These are phyloP conservation scores for Beauveria caledonica DNA, from an alignment of 2,329 filamentous ascomycete genomes.

Conservation along the genomic window DNA sequence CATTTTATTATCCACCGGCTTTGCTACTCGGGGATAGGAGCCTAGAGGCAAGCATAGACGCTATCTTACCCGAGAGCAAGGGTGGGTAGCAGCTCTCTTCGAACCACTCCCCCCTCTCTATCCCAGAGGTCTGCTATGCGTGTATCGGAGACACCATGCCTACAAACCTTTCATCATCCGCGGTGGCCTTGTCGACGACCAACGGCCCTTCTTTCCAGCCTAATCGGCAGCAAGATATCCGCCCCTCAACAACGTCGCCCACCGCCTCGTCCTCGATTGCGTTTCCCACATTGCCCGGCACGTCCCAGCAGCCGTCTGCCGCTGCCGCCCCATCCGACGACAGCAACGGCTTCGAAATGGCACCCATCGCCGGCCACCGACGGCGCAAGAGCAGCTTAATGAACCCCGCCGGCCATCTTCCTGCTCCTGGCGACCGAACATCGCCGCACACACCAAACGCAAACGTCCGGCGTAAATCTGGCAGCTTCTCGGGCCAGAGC, in stretches of 20 bases:
- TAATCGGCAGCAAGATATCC: not conserved
- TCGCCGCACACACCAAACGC: slow-evolving; percentile 14
- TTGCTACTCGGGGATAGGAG: not conserved
- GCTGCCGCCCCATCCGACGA: not conserved
- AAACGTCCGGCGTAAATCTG: slow-evolving; percentile 12
- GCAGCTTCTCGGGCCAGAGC: slow-evolving; percentile 18
- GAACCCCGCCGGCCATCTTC: slow-evolving; percentile 26
- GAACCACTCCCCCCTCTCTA: not conserved
- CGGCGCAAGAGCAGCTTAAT: slow-evolving; percentile 49
- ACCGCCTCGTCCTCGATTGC: not conserved
- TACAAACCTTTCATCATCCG: not conserved
- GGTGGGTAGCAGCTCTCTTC: not conserved
- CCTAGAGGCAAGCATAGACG: not conserved
- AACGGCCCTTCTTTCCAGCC: not conserved
- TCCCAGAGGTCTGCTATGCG: not conserved
- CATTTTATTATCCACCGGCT: not conserved
- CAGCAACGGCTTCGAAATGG: slow-evolving; percentile 44
- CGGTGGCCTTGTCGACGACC: not conserved
- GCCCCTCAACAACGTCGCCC: not conserved
- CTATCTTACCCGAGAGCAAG: not conserved
- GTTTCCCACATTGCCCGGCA: slow-evolving; percentile 5
- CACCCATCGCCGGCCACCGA: slow-evolving; percentile 43
- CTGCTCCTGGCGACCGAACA: slow-evolving; percentile 20
- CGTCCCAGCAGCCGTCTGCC: not conserved
- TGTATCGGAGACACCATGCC: not conserved